phyloP scores from a whole-genome alignment of 73 alveolate species.

The Paraurostyla sp. region DNA sequence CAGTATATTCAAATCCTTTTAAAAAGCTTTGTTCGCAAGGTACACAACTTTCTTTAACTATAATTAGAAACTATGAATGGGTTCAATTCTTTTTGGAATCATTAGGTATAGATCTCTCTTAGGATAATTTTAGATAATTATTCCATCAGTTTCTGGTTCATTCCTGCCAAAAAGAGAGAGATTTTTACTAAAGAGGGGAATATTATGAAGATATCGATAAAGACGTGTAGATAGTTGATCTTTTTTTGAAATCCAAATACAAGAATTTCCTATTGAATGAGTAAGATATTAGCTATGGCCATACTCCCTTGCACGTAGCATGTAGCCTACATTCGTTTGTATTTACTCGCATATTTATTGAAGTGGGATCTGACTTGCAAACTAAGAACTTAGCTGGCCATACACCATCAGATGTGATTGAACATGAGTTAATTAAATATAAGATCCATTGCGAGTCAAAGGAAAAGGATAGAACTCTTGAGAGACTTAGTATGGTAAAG shows the following conservation, averaged over 20 bases:
- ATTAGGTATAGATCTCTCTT: neutral
- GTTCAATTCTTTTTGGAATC: neutral
- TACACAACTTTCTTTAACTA: neutral
- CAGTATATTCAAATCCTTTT: neutral
- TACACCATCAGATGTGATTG: constrained; percentile 11
- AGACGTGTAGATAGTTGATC: neutral
- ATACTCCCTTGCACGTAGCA: constrained; percentile 24
- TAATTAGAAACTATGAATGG: neutral
- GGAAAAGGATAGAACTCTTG: constrained; percentile 1
- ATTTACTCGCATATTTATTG: neutral
- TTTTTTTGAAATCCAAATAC: neutral
- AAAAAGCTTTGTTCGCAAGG: neutral
- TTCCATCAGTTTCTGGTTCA: neutral
- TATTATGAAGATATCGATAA: neutral
- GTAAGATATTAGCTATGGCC: constrained; percentile 19
- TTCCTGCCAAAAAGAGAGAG: neutral
- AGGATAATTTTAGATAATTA: neutral
- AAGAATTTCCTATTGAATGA: neutral
- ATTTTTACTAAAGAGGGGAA: neutral
- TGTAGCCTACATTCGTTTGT: neutral
- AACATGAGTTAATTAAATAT: neutral
- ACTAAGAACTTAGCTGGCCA: neutral
- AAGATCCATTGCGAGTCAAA: neutral
- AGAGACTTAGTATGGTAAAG: neutral
- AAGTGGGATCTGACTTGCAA: neutral